phyloP scores from a whole-genome alignment of 345 rosid genomes.

The Arabidopsis suecica region DNA sequence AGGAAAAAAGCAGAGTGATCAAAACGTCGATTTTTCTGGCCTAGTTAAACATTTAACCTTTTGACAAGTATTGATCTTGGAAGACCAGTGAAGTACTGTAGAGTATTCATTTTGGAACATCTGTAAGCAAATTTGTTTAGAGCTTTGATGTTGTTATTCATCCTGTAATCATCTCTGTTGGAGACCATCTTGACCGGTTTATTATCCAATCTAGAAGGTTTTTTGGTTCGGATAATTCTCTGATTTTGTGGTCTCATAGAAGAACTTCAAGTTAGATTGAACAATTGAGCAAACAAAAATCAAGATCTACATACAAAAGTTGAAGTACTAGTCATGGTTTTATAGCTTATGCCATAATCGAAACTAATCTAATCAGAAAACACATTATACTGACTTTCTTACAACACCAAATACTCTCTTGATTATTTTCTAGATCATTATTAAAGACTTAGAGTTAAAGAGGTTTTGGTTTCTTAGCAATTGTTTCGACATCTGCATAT shows the following conservation, averaged over 20 bases:
- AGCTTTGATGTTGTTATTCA: constrained; percentile 20
- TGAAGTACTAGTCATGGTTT: not conserved
- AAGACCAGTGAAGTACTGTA: constrained; percentile 18
- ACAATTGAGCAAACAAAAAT: not conserved
- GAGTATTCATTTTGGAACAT: constrained; percentile 23
- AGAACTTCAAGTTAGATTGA: not conserved
- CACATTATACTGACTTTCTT: constrained; percentile 19
- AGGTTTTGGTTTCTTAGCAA: constrained; percentile 24
- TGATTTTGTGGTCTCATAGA: not conserved
- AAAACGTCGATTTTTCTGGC: constrained; percentile 21
- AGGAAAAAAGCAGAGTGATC: not conserved
- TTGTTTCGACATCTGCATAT: constrained; percentile 37
- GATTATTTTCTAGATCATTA: not conserved
- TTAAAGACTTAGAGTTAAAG: not conserved
- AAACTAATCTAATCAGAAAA: constrained; percentile 1
- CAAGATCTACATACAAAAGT: not conserved
- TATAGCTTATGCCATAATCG: not conserved
- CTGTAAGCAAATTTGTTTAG: constrained; percentile 31
- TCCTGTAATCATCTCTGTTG: constrained; percentile 8
- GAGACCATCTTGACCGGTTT: constrained; percentile 14
- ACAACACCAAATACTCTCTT: constrained; percentile 11
- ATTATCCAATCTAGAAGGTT: not conserved
- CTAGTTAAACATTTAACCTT: constrained; percentile 6
- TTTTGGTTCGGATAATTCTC: not conserved
- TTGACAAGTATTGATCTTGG: constrained; percentile 22